A percentile compares a stretch with the other conserved stretches of the same genome.
Evolutionary conservation across 2,329 filamentous ascomycete species (phyloP).

Genomic region (Stylonectria norvegica): DNA sequence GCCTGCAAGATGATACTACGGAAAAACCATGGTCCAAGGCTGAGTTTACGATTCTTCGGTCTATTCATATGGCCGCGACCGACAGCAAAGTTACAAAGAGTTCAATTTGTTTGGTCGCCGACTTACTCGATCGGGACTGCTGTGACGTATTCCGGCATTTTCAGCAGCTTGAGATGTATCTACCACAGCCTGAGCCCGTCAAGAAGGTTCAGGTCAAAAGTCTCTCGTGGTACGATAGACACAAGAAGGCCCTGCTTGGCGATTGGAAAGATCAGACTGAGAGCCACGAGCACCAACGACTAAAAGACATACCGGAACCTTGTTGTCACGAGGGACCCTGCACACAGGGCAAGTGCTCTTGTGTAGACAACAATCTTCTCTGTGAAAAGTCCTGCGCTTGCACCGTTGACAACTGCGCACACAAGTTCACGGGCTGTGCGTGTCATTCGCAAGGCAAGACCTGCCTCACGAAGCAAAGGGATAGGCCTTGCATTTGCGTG

Average conservation of each 20-base stretch:
- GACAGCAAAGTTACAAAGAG: constrained; percentile 40
- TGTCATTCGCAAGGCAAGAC: constrained; percentile 60
- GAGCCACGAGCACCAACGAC: constrained; percentile 53
- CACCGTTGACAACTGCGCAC: constrained; percentile 54
- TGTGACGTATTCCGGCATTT: constrained; percentile 45
- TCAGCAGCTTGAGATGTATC: constrained; percentile 20
- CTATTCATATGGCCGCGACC: constrained; percentile 42
- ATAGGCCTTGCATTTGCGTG: constrained; percentile 65
- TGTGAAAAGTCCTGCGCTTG: constrained; percentile 73
- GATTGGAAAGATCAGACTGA: constrained; percentile 56
- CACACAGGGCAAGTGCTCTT: constrained; percentile 57
- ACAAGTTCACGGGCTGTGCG: constrained; percentile 64
- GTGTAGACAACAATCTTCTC: constrained; percentile 57
- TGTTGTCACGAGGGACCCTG: constrained; percentile 70
- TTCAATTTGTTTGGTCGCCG: constrained; percentile 48
- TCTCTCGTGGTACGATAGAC: constrained; percentile 55
- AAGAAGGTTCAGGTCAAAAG: constrained; percentile 41
- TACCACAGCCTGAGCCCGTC: constrained; percentile 22
- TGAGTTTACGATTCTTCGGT: constrained; percentile 47
- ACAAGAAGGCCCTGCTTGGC: constrained; percentile 50
- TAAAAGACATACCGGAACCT: constrained; percentile 58
- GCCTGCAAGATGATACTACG: too few species aligned
- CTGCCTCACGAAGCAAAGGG: constrained; percentile 54
- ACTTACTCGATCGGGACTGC: constrained; percentile 50
- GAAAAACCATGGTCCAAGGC: constrained; percentile 44